Evolutionary conservation across 768 basidiomycete species (phyloP).

Genomic region (Xerocomellus amylosporus): DNA sequence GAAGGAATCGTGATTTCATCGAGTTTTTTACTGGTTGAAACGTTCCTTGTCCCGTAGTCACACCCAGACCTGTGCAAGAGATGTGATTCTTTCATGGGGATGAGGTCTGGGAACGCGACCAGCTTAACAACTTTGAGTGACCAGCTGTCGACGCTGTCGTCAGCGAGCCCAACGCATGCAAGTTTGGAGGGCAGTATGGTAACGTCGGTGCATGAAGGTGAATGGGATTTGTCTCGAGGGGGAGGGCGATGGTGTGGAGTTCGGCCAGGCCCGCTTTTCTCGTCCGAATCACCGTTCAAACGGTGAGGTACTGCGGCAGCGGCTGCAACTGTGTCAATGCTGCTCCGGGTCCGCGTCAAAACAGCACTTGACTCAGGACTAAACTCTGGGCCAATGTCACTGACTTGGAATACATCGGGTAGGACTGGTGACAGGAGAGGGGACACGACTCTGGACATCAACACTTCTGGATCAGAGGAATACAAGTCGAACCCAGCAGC

Average conservation of each 20-base stretch:
- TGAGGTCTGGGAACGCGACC: constrained; percentile 72
- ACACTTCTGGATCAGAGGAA: constrained; percentile 42
- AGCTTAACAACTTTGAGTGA: constrained; percentile 74
- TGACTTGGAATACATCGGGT: constrained; percentile 29
- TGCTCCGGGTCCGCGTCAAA: constrained; percentile 47
- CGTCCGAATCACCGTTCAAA: constrained; percentile 2
- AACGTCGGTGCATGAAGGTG: constrained; percentile 58
- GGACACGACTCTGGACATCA: constrained; percentile 30
- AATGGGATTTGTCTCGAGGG: constrained; percentile 44
- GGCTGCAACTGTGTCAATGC: constrained; percentile 32
- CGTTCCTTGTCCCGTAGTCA: background rate
- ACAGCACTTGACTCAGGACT: constrained; percentile 40
- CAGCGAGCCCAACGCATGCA: constrained; percentile 71
- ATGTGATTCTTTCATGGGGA: constrained; percentile 34
- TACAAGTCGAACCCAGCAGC: constrained; percentile 67
- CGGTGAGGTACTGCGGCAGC: constrained; percentile 8
- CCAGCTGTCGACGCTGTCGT: constrained; percentile 69
- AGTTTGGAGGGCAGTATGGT: constrained; percentile 65
- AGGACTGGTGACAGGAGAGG: constrained; percentile 33
- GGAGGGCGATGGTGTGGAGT: constrained; percentile 13
- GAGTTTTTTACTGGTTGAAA: constrained; percentile 8
- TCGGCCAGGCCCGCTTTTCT: constrained; percentile 1
- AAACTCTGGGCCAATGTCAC: constrained; percentile 30
- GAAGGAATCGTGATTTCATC: constrained; percentile 18
- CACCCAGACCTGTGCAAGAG: constrained; percentile 4